These are phyloP conservation scores for Fusarium armeniacum DNA, from an alignment of 2,329 filamentous ascomycete species.

Conservation along the genomic window DNA sequence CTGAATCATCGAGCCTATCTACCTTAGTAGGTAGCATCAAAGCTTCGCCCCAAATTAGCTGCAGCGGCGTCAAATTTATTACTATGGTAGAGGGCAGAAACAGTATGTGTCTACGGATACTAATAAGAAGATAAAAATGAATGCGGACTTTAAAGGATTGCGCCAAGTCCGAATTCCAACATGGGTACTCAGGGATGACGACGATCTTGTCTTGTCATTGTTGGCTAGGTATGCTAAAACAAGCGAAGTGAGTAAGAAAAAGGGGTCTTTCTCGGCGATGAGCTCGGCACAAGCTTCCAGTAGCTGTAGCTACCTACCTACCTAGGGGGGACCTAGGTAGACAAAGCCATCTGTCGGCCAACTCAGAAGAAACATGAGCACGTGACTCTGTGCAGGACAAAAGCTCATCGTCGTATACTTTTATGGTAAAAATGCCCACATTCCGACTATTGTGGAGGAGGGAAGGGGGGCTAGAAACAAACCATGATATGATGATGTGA, in stretches of 20 bases:
- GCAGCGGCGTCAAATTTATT: conserved; percentile 34
- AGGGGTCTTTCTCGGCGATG: conserved; percentile 42
- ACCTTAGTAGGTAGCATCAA: not conserved
- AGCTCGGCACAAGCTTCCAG: conserved; percentile 38
- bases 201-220: conserved; percentile 39
- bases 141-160: conserved; percentile 15
- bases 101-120: conserved; percentile 5
- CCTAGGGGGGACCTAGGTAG: too few relatives aligned
- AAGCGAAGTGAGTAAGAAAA: conserved; percentile 44
- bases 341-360: conserved; percentile 29
- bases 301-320: too few relatives aligned
- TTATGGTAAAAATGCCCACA: conserved; percentile 25
- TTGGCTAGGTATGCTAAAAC: conserved; percentile 32
- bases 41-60: conserved; percentile 37
- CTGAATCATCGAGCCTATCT: conserved; percentile 29
- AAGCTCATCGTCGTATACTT: conserved; percentile 11
- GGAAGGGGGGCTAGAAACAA: conserved; percentile 20
- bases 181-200: conserved; percentile 33
- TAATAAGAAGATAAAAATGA: not conserved
- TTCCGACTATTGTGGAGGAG: conserved; percentile 18
- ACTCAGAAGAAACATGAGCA: conserved; percentile 36
- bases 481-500: conserved; percentile 43
- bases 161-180: conserved; percentile 33
- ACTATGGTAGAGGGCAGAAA: not conserved
- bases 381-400: conserved; percentile 47